Evolutionary conservation across 2,329 filamentous ascomycete species (phyloP), one percentile per base, ranked within the genome.

Genomic region (Aspergillus sp.): DNA sequence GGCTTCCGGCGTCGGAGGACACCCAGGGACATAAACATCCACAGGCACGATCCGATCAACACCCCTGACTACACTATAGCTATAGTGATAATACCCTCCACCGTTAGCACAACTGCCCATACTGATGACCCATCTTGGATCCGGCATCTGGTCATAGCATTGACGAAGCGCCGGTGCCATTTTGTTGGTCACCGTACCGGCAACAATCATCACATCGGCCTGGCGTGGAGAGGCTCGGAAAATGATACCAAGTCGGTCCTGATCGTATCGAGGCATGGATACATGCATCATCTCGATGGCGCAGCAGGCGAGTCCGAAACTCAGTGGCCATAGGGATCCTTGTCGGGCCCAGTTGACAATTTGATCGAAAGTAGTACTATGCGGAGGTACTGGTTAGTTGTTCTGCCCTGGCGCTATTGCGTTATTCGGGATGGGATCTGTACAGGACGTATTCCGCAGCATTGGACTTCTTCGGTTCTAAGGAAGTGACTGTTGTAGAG

Each of bases 131-230:
- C 92, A 96, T 70, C 91, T 85, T 36, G 92, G 92, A 52, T 96
- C 92, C 50, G 92, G 92, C 92, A 96, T 96, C 82, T 96, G 92
- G 77, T 96, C 92, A 80, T 96, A 96, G 63, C 95, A 89, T 79
- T 95, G 91, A 76, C 92, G 85, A 72, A 96, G 81, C 32, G 92
- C 92, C 2, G 92, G 91, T 1, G 91, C 92, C 92, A 96, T 96
- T 83, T 96, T 96, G 84, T 96, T 96, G 68, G 91, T 96, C 63
- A 96, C 85, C 29, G 92, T 96, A 60, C 92, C 92, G 26, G 92
- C 92, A 20, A 96, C 92, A 70, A 96, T 94, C 91, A 96, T 95
- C 65, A 96, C 89, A 77, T 96, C 92, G 61, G 91, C 90, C 77
- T 96, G 91, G 64, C 91, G 88, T 1, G 91, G 91, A 14, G 90